Percentiles rank a stretch among this genome's conserved stretches.
These are phyloP conservation scores for Ophiocordyceps australis DNA, from an alignment of 2,329 filamentous ascomycete species.

Conservation along the genomic window DNA sequence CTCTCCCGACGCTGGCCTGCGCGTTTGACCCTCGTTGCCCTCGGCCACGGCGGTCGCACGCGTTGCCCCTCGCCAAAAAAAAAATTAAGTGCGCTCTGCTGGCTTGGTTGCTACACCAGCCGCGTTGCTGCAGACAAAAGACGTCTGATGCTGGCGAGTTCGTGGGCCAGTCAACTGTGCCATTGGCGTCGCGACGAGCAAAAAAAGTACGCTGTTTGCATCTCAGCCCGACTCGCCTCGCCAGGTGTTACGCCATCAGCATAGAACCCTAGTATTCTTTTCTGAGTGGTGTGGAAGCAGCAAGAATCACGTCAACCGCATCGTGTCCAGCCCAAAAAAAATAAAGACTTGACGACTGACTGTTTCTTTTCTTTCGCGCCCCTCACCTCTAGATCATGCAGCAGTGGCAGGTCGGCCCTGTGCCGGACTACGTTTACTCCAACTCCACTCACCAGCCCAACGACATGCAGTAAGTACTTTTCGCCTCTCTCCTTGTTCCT, in stretches of 20 bases:
- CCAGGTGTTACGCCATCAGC: no score
- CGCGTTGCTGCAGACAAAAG: conserved; percentile 6
- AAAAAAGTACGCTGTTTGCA: no score
- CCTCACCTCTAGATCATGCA: conserved; percentile 30
- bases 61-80: conserved; percentile 4
- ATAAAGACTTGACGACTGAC: conserved; percentile 9
- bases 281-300: no score
- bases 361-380: conserved; percentile 3
- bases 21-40: no score
- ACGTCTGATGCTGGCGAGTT: conserved; percentile 4
- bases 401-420: conserved; percentile 42
- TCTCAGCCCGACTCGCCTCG: no score
- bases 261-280: no score
- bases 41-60: conserved; percentile 3
- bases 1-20: no score
- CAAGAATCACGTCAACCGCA: no score
- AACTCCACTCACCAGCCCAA: conserved; percentile 33
- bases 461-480: conserved; percentile 38
- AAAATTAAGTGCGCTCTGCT: conserved; percentile 3
- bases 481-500: conserved; percentile 14
- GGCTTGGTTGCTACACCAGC: conserved; percentile 5
- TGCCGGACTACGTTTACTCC: conserved; percentile 40
- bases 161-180: no score
- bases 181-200: no score
- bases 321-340: no score